These are phyloP conservation scores for Fusarium temperatum DNA, from an alignment of 2,329 filamentous ascomycete genomes.

Conservation along the genomic window DNA sequence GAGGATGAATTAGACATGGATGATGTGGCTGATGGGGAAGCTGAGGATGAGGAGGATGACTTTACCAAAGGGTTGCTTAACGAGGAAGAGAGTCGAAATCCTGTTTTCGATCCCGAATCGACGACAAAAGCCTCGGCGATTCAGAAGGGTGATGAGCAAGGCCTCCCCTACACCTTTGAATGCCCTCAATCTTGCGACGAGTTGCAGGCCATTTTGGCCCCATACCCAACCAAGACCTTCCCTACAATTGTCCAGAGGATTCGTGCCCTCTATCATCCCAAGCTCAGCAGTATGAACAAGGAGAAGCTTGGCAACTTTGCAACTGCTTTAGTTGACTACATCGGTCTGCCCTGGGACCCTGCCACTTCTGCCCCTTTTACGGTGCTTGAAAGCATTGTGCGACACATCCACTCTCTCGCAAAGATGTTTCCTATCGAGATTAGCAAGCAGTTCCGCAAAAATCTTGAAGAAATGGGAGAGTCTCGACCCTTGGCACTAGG, in stretches of 20 bases:
- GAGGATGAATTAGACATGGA: slow-evolving; percentile 62
- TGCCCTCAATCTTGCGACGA: slow-evolving; percentile 84
- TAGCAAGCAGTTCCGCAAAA: slow-evolving; percentile 78
- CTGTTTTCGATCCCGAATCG: slow-evolving; percentile 59
- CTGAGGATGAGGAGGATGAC: slow-evolving; percentile 58
- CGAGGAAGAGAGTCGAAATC: slow-evolving; percentile 63
- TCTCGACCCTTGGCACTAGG: slow-evolving; percentile 61
- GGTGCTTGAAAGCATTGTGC: slow-evolving; percentile 80
- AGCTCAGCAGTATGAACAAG: slow-evolving; percentile 86
- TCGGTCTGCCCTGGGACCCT: slow-evolving; percentile 59
- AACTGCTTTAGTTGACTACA: slow-evolving; percentile 69
- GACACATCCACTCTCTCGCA: slow-evolving; percentile 91
- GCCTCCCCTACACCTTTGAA: slow-evolving; percentile 83
- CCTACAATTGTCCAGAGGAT: slow-evolving; percentile 88
- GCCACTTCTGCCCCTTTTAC: slow-evolving; percentile 65
- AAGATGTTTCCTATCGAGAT: slow-evolving; percentile 85
- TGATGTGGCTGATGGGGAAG: slow-evolving; percentile 51
- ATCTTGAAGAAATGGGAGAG: slow-evolving; percentile 67
- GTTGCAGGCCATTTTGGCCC: slow-evolving; percentile 72
- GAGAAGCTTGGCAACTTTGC: slow-evolving; percentile 77
- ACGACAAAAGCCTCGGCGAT: slow-evolving; percentile 49
- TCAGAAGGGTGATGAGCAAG: slow-evolving; percentile 58
- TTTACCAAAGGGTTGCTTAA: slow-evolving; percentile 75
- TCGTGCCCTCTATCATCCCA: slow-evolving; percentile 89
- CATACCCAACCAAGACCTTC: slow-evolving; percentile 70